Base-by-base conservation (phyloP, 2,329 filamentous ascomycete genomes). In the Fusarium sp. region DNA sequence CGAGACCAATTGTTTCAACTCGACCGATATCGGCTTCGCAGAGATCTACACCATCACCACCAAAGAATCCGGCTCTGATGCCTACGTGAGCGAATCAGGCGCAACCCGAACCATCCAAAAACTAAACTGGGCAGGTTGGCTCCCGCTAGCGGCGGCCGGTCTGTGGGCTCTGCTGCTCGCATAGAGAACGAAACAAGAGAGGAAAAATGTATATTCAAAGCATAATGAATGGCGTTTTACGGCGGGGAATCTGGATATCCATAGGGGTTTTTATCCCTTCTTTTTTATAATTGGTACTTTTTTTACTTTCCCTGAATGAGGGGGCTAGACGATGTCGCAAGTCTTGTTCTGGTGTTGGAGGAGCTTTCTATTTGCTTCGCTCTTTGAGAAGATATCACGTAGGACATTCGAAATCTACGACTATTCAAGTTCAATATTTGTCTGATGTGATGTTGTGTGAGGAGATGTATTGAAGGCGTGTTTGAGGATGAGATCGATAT, bases 1-100 rank as follows among this genome's bases (percentile, higher is more conserved):
- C 77, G 83, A 85, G 62, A 86, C 88, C 15, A 98, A 97, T 81
- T 98, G 95, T 85, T 94, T 91, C 85, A 98, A 98, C 83, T 93
- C 91, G 62, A 89, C 87, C 45, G 84, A 93, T 57, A 89, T 97
- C 72, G 87, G 87, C 67, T 94, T 96, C 83, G 87, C 92, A 56
- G 85, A 91, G 69, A 84, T 97, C 69, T 98, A 94, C 84, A 89
- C 91, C 62, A 85, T 90, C 74, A 85, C 85, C 53, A 86, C 83
- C 28, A 81, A 81, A 59, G 76, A 78, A 21, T 79, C 83, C 17
- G 80, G 80, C 66, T 73, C 74, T 59, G 74, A 79, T 40, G 70
- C 73, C 13, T 79, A 79, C 65, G 67, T 74, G 43, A 57, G 75
- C 49, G 63, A 77, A 39, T 73, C 76, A 57, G 72, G 73, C 45